Conservation (phyloP, 1,284 basidiomycete species). For the Cutaneotrichosporon spelunceum region DNA sequence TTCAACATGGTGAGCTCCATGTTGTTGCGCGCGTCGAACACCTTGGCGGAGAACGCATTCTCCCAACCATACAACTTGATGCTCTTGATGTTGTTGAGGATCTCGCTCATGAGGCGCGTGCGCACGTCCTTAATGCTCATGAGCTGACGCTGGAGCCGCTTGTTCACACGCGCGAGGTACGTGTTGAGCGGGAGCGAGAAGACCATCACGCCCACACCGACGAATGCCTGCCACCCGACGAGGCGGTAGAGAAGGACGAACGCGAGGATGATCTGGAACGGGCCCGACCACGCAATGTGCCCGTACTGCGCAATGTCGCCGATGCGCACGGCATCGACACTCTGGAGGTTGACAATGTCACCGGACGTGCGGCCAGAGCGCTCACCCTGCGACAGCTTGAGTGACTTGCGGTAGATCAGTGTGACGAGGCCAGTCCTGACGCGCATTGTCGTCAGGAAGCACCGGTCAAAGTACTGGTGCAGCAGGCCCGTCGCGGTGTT, state of each 20-base stretch:
- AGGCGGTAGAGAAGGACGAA: conserved; percentile 85
- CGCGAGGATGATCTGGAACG: conserved; percentile 69
- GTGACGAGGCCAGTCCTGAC: conserved; percentile 82
- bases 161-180: conserved; percentile 68
- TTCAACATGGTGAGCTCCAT: conserved; percentile 76
- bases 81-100: conserved; percentile 83
- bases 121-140: conserved; percentile 78
- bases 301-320: conserved; percentile 83
- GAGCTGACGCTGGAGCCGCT: conserved; percentile 75
- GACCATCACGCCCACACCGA: conserved; percentile 88
- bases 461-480: conserved; percentile 68
- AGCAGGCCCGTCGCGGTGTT: conserved; percentile 75
- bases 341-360: conserved; percentile 93
- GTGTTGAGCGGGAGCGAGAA: conserved; percentile 74
- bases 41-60: conserved; percentile 68
- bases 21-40: conserved; percentile 76
- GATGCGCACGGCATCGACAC: conserved; percentile 71
- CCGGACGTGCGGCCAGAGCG: conserved; percentile 70
- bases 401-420: conserved; percentile 78
- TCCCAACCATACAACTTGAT: conserved; percentile 66
- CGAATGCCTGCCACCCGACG: conserved; percentile 87
- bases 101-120: conserved; percentile 57
- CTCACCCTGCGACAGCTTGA: conserved; percentile 80
- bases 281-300: conserved; percentile 55
- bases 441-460: conserved; percentile 67